A percentile compares a stretch with the other conserved stretches of the same genome.
phyloP scores from a whole-genome alignment of 495 filamentous ascomycete species.

The Letharia lupina region DNA sequence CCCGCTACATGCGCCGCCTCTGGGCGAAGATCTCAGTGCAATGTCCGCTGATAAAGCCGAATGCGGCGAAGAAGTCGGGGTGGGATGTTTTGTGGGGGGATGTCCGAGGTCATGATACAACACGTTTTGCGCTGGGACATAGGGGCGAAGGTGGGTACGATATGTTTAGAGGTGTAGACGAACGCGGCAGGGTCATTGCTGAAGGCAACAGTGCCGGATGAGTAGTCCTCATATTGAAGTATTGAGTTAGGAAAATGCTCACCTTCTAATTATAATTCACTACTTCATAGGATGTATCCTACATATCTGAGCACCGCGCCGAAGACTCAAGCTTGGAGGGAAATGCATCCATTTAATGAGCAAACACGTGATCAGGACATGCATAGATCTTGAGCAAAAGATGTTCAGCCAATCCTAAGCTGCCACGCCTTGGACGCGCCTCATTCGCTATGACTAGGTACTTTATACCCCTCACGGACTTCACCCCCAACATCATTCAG shows the following conservation, averaged over 20 bases:
- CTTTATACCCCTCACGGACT: no score
- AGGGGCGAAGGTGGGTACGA: slow-evolving; percentile 32
- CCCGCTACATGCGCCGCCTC: slow-evolving; percentile 25
- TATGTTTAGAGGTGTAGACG: slow-evolving; percentile 25
- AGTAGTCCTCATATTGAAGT: neutral
- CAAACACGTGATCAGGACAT: no score
- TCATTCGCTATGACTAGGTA: no score
- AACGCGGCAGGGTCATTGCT: slow-evolving; percentile 9
- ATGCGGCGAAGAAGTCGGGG: neutral
- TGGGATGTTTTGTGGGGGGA: slow-evolving; percentile 16
- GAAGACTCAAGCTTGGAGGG: no score
- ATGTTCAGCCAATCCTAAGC: no score
- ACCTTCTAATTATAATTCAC: no score
- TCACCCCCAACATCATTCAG: no score
- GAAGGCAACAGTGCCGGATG: neutral
- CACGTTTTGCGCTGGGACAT: slow-evolving; percentile 16
- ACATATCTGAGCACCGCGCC: no score
- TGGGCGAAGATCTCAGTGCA: slow-evolving; percentile 25
- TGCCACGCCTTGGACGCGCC: no score
- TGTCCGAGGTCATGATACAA: neutral
- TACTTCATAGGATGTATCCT: no score
- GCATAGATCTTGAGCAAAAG: no score
- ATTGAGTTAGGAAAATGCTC: neutral
- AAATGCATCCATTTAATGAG: no score
- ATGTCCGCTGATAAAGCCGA: slow-evolving; percentile 24